These are phyloP conservation scores for Malus sylvestris DNA, from an alignment of 306 rosid species.

Conservation along the genomic window DNA sequence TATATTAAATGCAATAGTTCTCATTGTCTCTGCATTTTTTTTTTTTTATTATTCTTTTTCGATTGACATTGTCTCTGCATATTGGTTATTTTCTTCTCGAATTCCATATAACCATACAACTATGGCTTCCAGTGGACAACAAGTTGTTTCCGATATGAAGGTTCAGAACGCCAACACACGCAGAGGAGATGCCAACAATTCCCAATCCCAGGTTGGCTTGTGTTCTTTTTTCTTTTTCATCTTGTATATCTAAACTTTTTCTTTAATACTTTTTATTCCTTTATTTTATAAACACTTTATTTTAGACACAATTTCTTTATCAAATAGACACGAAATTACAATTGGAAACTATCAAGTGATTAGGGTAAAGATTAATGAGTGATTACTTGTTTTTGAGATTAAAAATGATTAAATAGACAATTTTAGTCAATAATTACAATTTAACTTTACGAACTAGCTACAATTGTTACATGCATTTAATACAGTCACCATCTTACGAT, in stretches of 20 bases:
- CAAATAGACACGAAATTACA: neutral
- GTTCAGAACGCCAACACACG: slow-evolving; percentile 62
- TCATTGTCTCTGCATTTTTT: neutral
- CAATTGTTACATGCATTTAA: too few species aligned
- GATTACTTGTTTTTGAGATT: neutral
- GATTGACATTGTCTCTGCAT: neutral
- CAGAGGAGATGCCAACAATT: slow-evolving; percentile 61
- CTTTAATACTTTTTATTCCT: neutral
- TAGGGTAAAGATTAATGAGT: neutral
- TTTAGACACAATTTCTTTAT: neutral
- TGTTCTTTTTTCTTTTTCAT: too few species aligned
- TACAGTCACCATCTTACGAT: too few species aligned
- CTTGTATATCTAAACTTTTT: too few species aligned
- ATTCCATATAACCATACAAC: neutral
- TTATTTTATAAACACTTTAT: too few species aligned
- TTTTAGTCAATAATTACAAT: neutral
- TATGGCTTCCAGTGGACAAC: slow-evolving; percentile 28
- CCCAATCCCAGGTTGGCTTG: slow-evolving; percentile 37
- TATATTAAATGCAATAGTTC: neutral
- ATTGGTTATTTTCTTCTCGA: neutral
- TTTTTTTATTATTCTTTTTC: neutral
- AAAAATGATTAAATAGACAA: neutral
- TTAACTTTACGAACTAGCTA: neutral
- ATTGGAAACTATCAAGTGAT: neutral
- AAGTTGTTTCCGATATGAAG: slow-evolving; percentile 18